Percentiles rank a stretch among this genome's conserved stretches.
Evolutionary conservation across 208 protist genomes (phyloP).

Genomic region (Trypanosomatidae sp.): DNA sequence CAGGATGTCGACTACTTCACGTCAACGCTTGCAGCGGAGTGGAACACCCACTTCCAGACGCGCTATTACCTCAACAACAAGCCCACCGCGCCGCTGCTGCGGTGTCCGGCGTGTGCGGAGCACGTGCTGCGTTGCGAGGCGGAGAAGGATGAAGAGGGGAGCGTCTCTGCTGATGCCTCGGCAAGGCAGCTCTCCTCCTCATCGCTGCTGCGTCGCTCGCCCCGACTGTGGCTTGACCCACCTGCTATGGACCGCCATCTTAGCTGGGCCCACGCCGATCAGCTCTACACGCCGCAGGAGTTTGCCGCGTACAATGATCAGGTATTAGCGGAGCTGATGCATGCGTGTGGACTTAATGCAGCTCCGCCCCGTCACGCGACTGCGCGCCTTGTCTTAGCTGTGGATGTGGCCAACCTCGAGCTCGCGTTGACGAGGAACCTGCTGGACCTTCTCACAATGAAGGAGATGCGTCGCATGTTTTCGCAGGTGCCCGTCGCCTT

Average conservation of each 20-base stretch:
- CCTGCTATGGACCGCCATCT: slow-evolving; percentile 53
- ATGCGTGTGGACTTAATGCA: slow-evolving; percentile 18
- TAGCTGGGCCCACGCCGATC: slow-evolving; percentile 54
- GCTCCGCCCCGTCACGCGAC: too few relatives aligned
- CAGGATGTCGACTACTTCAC: slow-evolving; percentile 29
- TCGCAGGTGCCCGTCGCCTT: slow-evolving; percentile 42
- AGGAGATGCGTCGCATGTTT: slow-evolving; percentile 38
- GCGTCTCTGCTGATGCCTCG: not conserved
- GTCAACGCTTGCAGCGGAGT: slow-evolving; percentile 3
- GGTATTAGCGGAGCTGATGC: slow-evolving; percentile 32
- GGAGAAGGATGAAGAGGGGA: too few relatives aligned
- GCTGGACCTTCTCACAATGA: slow-evolving; percentile 38
- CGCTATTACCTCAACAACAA: slow-evolving; percentile 14
- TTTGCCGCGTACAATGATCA: slow-evolving; percentile 48
- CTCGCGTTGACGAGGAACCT: slow-evolving; percentile 30
- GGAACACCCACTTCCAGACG: slow-evolving; percentile 21
- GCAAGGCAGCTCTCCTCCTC: not conserved
- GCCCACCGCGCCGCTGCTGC: slow-evolving; percentile 36
- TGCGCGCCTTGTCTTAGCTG: slow-evolving; percentile 46
- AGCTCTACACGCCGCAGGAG: slow-evolving; percentile 40
- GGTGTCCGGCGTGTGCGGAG: slow-evolving; percentile 34
- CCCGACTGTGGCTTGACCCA: slow-evolving; percentile 31
- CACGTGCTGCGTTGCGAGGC: not conserved
- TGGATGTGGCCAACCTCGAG: slow-evolving; percentile 82
- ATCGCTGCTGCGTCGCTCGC: not conserved